Conservation (phyloP, 2,329 filamentous ascomycete genomes). For the Amauroascus niger region DNA sequence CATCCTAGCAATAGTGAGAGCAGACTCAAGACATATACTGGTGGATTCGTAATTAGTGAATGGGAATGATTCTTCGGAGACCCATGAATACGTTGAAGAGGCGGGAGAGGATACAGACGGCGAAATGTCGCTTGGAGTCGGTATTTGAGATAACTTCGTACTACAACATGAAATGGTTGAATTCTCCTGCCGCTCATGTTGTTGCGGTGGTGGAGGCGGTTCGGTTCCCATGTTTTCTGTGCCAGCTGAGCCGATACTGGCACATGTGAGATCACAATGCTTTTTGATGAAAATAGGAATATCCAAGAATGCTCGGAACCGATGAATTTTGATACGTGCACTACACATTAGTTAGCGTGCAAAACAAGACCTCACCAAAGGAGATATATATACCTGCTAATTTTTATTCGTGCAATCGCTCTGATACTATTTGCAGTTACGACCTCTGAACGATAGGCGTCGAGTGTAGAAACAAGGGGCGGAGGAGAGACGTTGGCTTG, state of each 20-base stretch:
- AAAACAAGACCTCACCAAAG: neutral
- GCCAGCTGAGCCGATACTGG: slow-evolving; percentile 13
- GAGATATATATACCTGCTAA: slow-evolving; percentile 30
- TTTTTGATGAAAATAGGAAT: slow-evolving; percentile 39
- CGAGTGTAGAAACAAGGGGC: slow-evolving; percentile 20
- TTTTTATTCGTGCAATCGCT: slow-evolving; percentile 36
- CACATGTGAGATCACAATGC: slow-evolving; percentile 34
- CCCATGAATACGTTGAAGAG: slow-evolving; percentile 16
- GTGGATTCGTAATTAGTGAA: slow-evolving; percentile 36
- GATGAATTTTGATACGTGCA: slow-evolving; percentile 39
- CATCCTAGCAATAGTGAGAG: slow-evolving; percentile 34
- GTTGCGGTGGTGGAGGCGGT: too few species aligned
- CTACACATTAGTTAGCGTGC: slow-evolving; percentile 20
- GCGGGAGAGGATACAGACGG: slow-evolving; percentile 24
- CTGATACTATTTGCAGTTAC: slow-evolving; percentile 34
- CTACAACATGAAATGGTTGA: slow-evolving; percentile 28
- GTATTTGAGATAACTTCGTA: slow-evolving; percentile 25
- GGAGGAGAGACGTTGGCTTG: slow-evolving; percentile 26
- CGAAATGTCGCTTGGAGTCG: slow-evolving; percentile 27
- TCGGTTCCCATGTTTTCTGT: slow-evolving; percentile 6
- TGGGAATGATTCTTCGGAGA: slow-evolving; percentile 27
- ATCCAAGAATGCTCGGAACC: slow-evolving; percentile 40
- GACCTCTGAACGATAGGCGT: slow-evolving; percentile 27
- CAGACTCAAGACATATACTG: slow-evolving; percentile 33
- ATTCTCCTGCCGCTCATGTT: slow-evolving; percentile 20